A percentile compares a stretch with the other conserved stretches of the same genome.
phyloP scores from a whole-genome alignment of 2,329 filamentous ascomycete genomes.

The Paramyrothecium sp. region DNA sequence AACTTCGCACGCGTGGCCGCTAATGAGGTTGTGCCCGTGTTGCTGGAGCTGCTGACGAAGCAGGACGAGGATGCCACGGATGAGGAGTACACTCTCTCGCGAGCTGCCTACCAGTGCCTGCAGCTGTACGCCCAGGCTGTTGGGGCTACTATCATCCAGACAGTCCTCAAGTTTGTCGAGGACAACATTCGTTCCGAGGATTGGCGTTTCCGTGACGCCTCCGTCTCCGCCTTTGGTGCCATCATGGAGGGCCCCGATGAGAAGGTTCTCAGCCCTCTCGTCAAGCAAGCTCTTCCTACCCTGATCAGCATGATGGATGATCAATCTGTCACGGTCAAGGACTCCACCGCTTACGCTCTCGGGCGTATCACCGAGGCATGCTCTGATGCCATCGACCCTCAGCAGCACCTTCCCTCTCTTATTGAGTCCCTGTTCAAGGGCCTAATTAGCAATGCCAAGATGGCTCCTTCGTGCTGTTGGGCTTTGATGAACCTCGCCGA shows the following conservation, averaged over 20 bases:
- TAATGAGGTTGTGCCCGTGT: conserved; percentile 88
- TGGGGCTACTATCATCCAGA: conserved; percentile 76
- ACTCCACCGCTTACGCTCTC: conserved; percentile 93
- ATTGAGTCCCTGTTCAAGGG: conserved; percentile 89
- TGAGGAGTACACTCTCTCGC: conserved; percentile 95
- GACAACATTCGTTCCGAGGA: conserved; percentile 84
- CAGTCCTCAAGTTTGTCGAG: conserved; percentile 90
- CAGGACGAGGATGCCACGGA: conserved; percentile 97
- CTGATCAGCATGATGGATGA: conserved; percentile 93
- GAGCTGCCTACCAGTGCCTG: conserved; percentile 93
- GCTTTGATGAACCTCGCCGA: conserved; percentile 98
- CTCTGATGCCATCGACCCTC: conserved; percentile 85
- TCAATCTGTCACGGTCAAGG: conserved; percentile 82
- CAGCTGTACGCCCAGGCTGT: conserved; percentile 95
- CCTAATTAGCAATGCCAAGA: conserved; percentile 88
- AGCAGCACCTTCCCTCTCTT: conserved; percentile 77
- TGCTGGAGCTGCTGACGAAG: conserved; percentile 86
- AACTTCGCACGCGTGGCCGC: conserved; percentile 94
- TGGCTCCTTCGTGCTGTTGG: conserved; percentile 98
- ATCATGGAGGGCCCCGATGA: conserved; percentile 99
- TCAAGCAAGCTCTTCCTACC: conserved; percentile 91
- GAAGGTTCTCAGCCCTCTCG: conserved; percentile 85
- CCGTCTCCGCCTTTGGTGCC: conserved; percentile 93
- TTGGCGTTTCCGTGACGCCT: conserved; percentile 93
- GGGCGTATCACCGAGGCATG: conserved; percentile 95